Base-by-base conservation (phyloP, 2,329 filamentous ascomycete genomes). In the Chrysosporium queenslandicum region DNA sequence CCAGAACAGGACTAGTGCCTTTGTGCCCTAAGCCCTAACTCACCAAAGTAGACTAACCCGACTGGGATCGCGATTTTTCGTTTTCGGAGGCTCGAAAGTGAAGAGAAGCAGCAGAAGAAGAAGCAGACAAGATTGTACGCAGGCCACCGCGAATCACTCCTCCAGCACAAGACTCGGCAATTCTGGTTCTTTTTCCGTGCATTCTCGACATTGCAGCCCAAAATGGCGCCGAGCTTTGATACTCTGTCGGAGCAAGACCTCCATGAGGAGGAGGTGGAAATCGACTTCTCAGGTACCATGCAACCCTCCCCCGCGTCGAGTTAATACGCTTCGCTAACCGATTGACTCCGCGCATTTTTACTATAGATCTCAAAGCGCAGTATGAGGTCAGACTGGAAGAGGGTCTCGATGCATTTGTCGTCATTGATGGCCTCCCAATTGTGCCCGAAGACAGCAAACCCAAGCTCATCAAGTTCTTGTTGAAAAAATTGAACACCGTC, bases 341-440 rank as follows among this genome's bases (percentile, higher is more conserved):
- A 9, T 25, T 16, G 3, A 20, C 12, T 21, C 29, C 16, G n/a
- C n/a, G n/a, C 27, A 59, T 37, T 4, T 21, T 58, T 58, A 43
- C 41, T 54, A 53, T 58, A 78, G 91, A 98, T 74, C 79, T 98
- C 61, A 81, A 84, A 69, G 90, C 94, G 70, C 88, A 94, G 72
- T 96, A 90, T 69, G 89, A 97, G 73, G 90, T 97, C 58, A 87
- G 91, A 68, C 78, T 97, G 59, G 92, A 98, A 70, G 87, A 94
- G 71, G 92, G 92, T 54, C 85, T 96, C 64, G 92, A 98, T 69
- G 86, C 89, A 58, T 98, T 98, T 66, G 86, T 98, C 59, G 90
- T 97, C 57, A 81, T 97, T 67, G 92, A 98, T 71, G 92, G 92
- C 60, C 81, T 98, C 40, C 92, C 92, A 59, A 76, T 85, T 58